Base-by-base conservation (phyloP, 345 rosid species). In the Populus ilicifolia region DNA sequence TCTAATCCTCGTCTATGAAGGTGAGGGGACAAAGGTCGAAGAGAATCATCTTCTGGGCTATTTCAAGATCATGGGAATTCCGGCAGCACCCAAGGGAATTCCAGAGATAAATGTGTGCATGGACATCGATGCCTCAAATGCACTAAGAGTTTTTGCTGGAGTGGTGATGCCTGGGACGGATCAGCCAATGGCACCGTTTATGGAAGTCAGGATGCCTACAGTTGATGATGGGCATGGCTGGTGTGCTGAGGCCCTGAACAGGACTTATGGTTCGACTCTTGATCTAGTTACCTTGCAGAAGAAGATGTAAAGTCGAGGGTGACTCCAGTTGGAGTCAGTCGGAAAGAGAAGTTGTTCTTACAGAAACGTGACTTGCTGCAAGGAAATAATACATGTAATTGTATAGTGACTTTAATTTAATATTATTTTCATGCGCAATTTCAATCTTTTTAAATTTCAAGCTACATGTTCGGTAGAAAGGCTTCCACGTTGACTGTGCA, bases 181-280 rank as follows among this genome's bases (percentile, higher is more conserved):
- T 23, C 90, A 78, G 70, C 96, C 93, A 0, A 90, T 81, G 25
- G 85, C 85, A 78, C 96, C 98, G 8, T 83, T 90, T 23, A 85
- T 95, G 85, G 98, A 92, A 67, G 94, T 93, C 67, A 87, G 97
- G 86, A 86, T 95, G 99, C 99, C 98, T 0, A 92, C 91, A 2
- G 91, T 93, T 68, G 98, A 93, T 69, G 94, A 90, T 69, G 96
- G 98, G 43, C 96, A 93, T 70, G 96, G 94, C 44, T 93, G 97
- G 97, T 90, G 93, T 43, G 90, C 89, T 1, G 87, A 86, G 71
- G 97, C 93, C 65, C 85, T 95, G 56, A 75, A 81, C 82, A 86
- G 72, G 74, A 77, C 86, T 41, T 89, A 89, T 38, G 93, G 96
- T 27, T 83, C 94, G 33, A 56, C 82, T 69, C 81, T 93, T 6